phyloP scores from a whole-genome alignment of 352 stramenopile genomes.

The Phytophthora chlamydospora region DNA sequence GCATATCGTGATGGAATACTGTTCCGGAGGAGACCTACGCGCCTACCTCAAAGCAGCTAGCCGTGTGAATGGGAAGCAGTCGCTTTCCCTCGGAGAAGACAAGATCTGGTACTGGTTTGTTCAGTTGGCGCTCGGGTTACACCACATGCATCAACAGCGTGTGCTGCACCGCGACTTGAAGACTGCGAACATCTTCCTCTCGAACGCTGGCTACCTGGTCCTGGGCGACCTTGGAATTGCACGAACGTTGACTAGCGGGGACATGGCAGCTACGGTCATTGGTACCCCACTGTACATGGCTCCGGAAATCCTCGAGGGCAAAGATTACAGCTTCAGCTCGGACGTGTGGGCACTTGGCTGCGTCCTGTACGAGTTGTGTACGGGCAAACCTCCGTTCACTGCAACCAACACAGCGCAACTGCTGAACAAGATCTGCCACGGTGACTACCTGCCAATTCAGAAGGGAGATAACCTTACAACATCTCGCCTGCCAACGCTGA shows the following conservation, averaged over 20 bases:
- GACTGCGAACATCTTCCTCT: constrained; percentile 90
- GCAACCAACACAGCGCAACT: constrained; percentile 53
- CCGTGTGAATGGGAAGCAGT: background rate
- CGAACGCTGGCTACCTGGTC: constrained; percentile 66
- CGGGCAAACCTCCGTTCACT: constrained; percentile 66
- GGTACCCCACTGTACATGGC: constrained; percentile 92
- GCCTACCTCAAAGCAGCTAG: constrained; percentile 38
- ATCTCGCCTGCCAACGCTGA: constrained; percentile 40
- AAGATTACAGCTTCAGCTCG: constrained; percentile 77
- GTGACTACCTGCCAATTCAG: constrained; percentile 44
- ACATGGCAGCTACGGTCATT: constrained; percentile 79
- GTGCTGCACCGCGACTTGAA: constrained; percentile 92
- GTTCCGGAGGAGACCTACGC: constrained; percentile 75
- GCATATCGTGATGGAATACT: constrained; percentile 95
- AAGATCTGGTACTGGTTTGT: constrained; percentile 92
- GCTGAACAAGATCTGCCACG: constrained; percentile 62
- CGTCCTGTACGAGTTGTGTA: constrained; percentile 85
- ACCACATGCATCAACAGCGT: constrained; percentile 87
- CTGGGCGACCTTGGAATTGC: constrained; percentile 92
- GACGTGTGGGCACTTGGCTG: constrained; percentile 92
- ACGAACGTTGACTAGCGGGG: constrained; percentile 29
- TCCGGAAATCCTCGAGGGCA: constrained; percentile 83
- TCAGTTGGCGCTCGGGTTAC: constrained; percentile 87
- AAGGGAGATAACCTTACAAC: constrained; percentile 13
- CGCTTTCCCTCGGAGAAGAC: constrained; percentile 46